phyloP scores from a whole-genome alignment of 768 basidiomycete genomes.

The Collybia mongolica region DNA sequence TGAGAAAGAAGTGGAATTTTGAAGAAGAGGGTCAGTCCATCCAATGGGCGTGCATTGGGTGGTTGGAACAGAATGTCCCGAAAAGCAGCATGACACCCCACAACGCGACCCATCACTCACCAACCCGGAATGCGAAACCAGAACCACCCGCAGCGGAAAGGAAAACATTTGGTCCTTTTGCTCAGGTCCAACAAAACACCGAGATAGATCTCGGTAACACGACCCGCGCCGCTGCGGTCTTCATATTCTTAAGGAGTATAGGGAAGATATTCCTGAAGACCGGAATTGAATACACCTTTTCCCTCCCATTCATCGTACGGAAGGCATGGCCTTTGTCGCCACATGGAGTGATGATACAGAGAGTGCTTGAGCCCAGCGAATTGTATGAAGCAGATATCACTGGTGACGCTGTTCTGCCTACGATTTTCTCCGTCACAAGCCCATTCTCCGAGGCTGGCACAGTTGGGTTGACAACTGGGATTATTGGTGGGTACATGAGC shows the following conservation, averaged over 20 bases:
- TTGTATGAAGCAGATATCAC: slow-evolving; percentile 62
- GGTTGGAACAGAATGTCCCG: slow-evolving; percentile 51
- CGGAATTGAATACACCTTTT: slow-evolving; percentile 74
- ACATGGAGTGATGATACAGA: slow-evolving; percentile 77
- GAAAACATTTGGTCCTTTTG: slow-evolving; percentile 57
- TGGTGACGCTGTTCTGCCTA: slow-evolving; percentile 71
- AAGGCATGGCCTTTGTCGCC: slow-evolving; percentile 78
- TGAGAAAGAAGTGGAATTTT: slow-evolving; percentile 75
- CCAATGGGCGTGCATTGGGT: slow-evolving; percentile 79
- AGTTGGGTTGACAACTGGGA: slow-evolving; percentile 65
- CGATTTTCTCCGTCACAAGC: slow-evolving; percentile 76
- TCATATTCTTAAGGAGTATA: slow-evolving; percentile 75
- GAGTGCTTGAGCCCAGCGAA: slow-evolving; percentile 67
- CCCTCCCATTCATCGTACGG: slow-evolving; percentile 77
- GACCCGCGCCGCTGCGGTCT: slow-evolving; percentile 56
- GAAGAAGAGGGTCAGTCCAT: slow-evolving; percentile 68
- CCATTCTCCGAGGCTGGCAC: slow-evolving; percentile 74
- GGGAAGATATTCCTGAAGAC: slow-evolving; percentile 71
- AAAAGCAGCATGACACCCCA: slow-evolving; percentile 23
- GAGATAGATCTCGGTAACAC: slow-evolving; percentile 32
- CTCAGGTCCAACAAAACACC: slow-evolving; percentile 38
- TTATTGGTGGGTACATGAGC: slow-evolving; percentile 44
- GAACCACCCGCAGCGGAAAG: slow-evolving; percentile 17
- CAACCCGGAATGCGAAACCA: slow-evolving; percentile 25
- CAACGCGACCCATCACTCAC: slow-evolving; percentile 27